Conservation (phyloP, 2,329 filamentous ascomycete species). For the Aspergillus persii region DNA sequence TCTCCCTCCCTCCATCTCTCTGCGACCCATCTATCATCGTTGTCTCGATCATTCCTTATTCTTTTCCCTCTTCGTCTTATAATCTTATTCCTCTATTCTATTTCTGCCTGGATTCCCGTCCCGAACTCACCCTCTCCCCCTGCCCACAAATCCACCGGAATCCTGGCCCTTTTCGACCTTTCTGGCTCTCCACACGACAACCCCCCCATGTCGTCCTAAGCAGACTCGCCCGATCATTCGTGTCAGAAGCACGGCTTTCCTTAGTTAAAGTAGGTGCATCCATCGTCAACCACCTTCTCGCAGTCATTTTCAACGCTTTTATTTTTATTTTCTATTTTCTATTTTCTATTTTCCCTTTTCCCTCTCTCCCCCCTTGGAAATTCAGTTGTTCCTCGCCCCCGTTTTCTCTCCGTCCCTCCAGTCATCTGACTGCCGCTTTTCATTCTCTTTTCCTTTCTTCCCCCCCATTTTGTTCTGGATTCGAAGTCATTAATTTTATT, state of each 20-base stretch:
- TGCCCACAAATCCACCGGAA: slow-evolving; percentile 10
- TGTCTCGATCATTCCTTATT: too few species aligned
- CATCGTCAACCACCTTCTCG: slow-evolving; percentile 4
- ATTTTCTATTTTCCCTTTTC: slow-evolving; percentile 1
- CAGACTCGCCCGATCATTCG: slow-evolving; percentile 22
- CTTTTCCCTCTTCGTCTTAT: too few species aligned
- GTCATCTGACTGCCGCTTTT: slow-evolving; percentile 2
- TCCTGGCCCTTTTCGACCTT: slow-evolving; percentile 8
- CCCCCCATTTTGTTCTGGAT: not conserved
- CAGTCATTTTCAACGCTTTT: not conserved
- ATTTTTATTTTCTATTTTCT: slow-evolving; percentile 1
- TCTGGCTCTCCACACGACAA: slow-evolving; percentile 9
- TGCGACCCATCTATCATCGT: not conserved
- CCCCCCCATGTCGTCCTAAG: slow-evolving; percentile 32
- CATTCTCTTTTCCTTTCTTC: not conserved
- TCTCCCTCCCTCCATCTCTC: too few species aligned
- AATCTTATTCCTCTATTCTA: not conserved
- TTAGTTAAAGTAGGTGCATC: slow-evolving; percentile 22
- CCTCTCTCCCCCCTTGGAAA: slow-evolving; percentile 1
- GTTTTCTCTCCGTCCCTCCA: slow-evolving; percentile 4
- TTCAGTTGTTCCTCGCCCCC: slow-evolving; percentile 5
- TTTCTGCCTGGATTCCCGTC: not conserved
- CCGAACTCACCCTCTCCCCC: slow-evolving; percentile 1
- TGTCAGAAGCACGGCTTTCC: slow-evolving; percentile 29
- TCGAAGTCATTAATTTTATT: not conserved